phyloP scores from a whole-genome alignment of 441 rosid genomes.

The Populus hybrid region DNA sequence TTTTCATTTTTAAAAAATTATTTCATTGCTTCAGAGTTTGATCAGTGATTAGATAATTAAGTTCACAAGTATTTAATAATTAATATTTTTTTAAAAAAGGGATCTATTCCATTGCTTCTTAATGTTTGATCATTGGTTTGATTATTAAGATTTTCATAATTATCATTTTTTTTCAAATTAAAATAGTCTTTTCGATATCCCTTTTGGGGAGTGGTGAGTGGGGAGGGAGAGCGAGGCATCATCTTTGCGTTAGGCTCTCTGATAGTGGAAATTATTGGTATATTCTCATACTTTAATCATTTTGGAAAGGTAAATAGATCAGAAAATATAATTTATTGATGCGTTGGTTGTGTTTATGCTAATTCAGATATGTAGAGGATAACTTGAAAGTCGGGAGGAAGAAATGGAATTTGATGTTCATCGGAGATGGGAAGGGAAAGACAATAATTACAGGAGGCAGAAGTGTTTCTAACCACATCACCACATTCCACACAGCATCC shows the following conservation, averaged over 20 bases:
- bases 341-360: background rate
- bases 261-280: too few species aligned
- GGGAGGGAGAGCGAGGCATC: background rate
- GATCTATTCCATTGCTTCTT: background rate
- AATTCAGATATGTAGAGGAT: constrained; percentile 70
- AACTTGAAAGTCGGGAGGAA: constrained; percentile 84
- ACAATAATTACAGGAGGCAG: constrained; percentile 69
- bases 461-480: constrained; percentile 49
- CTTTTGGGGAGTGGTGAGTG: background rate
- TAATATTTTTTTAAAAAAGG: too few species aligned
- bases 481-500: constrained; percentile 91
- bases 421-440: constrained; percentile 88
- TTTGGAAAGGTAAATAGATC: background rate
- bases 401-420: constrained; percentile 77
- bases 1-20: too few species aligned
- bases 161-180: background rate
- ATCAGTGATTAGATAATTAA: background rate
- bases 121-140: too few species aligned
- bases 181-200: background rate
- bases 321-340: background rate
- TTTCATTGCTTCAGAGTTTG: background rate
- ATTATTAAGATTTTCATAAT: too few species aligned
- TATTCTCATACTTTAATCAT: background rate
- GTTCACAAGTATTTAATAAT: background rate
- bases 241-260: background rate